Evolutionary conservation across 2,329 filamentous ascomycete genomes (phyloP), one percentile per base, ranked within the genome.

Genomic region (Scedosporium boydii): DNA sequence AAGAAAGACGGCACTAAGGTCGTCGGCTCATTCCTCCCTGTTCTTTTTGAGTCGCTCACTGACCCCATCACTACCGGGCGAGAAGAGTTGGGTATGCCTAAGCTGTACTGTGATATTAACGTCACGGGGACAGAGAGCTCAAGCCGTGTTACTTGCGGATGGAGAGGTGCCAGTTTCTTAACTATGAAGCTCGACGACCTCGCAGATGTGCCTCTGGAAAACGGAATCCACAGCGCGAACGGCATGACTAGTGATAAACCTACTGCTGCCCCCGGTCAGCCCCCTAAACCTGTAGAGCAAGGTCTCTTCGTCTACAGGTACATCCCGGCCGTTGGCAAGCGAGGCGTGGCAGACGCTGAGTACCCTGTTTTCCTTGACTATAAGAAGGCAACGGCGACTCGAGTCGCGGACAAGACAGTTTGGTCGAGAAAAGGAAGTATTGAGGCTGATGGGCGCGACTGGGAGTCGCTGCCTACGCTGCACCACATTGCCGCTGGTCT

Each of bases 41-140:
- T 87, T 0, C 71, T 87, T 0, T 83, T 88, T 65, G 85, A 88
- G 68, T 79, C 74, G 59, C 69, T 83, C 1, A 73, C 83, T 0
- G 85, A 88, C 65, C 82, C 85, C 0, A 86, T 88, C 53, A 69
- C 87, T 0, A 81, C 80, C 3, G 84, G 82, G 0, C 73, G 83
- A 1, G 84, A 87, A 57, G 85, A 87, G 65, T 74, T 87, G 0
- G 85, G 85, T 0, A 83, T 86, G 78, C 82, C 83, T 0, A 87
- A 86, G 70, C 65, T 86, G 0, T 84, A 76, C 65, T 78, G 78
- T n/a, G 72, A 78, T 0, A 75, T 86, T 9, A 76, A 83, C 27
- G 65, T 82, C 6, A 29, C 14, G n/a, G 26, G 72, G 51, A 69
- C 71, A 23, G 58, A 65, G 59, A 67, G 64, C 16, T 68, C 71